These are phyloP conservation scores for Boletus sp. DNA, from an alignment of 768 basidiomycete genomes.

Conservation along the genomic window DNA sequence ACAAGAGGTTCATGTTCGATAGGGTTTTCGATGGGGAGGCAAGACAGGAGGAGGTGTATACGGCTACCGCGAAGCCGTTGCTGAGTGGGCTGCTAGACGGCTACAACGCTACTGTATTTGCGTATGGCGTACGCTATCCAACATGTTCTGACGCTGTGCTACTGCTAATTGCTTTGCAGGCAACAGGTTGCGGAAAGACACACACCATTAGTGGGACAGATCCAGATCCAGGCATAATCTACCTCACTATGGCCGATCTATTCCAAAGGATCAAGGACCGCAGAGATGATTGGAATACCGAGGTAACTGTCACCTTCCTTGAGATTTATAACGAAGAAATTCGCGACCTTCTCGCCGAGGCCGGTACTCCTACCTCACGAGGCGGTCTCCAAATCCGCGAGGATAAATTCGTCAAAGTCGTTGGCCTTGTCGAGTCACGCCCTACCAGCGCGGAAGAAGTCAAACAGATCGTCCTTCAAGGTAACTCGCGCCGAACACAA, in stretches of 20 bases:
- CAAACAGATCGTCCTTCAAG: constrained; percentile 86
- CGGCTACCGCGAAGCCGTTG: constrained; percentile 80
- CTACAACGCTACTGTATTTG: constrained; percentile 96
- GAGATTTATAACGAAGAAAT: constrained; percentile 99
- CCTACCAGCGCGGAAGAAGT: constrained; percentile 89
- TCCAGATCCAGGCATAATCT: constrained; percentile 87
- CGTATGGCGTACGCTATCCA: constrained; percentile 79
- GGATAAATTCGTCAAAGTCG: constrained; percentile 89
- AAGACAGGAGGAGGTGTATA: constrained; percentile 84
- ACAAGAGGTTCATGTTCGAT: constrained; percentile 97
- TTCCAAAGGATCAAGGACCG: constrained; percentile 91
- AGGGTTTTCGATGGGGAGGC: constrained; percentile 81
- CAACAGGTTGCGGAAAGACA: constrained; percentile 99
- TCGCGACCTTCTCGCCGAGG: constrained; percentile 85
- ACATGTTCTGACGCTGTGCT: not conserved
- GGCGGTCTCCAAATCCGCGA: constrained; percentile 93
- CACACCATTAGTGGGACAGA: constrained; percentile 97
- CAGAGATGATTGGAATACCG: constrained; percentile 77
- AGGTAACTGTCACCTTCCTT: constrained; percentile 91
- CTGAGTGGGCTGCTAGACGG: constrained; percentile 86
- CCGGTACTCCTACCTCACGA: constrained; percentile 55
- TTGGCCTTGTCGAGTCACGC: constrained; percentile 75
- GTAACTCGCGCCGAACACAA: constrained; percentile 86
- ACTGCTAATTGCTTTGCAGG: constrained; percentile 47
- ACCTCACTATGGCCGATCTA: constrained; percentile 95